Conservation (phyloP, 192 early-diverging fungal genomes). For the Linnemannia hyalina region DNA sequence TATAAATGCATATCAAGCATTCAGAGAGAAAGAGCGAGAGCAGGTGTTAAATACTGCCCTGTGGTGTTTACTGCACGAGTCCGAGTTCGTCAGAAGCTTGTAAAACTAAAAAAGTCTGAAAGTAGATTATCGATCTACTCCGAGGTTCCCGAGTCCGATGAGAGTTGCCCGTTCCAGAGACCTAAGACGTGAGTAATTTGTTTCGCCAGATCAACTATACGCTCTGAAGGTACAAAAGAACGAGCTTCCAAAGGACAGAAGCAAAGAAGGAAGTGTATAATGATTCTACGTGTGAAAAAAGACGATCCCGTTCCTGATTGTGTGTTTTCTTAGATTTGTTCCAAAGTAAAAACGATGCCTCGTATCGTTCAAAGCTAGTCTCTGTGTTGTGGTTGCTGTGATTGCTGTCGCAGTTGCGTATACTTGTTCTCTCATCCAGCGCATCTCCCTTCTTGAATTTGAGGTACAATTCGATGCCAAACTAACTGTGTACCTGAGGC, state of each 20-base stretch:
- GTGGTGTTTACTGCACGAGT: neutral
- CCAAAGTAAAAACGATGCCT: neutral
- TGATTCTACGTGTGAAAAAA: neutral
- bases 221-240: neutral
- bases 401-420: neutral
- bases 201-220: neutral
- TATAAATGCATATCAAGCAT: neutral
- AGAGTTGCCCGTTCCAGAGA: neutral
- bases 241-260: neutral
- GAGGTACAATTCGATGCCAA: neutral
- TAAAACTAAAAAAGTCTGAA: neutral
- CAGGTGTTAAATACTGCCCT: neutral
- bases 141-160: neutral
- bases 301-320: neutral
- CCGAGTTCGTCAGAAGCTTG: neutral
- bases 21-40: neutral
- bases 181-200: neutral
- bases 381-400: neutral
- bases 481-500: slow-evolving; percentile 15
- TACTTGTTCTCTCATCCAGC: neutral
- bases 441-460: too few species aligned
- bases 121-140: neutral
- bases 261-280: neutral
- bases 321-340: neutral
- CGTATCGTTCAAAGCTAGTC: neutral